Percentiles rank a stretch among this genome's conserved stretches.
Conservation (phyloP, 495 filamentous ascomycete species). For the Podospora comata region DNA sequence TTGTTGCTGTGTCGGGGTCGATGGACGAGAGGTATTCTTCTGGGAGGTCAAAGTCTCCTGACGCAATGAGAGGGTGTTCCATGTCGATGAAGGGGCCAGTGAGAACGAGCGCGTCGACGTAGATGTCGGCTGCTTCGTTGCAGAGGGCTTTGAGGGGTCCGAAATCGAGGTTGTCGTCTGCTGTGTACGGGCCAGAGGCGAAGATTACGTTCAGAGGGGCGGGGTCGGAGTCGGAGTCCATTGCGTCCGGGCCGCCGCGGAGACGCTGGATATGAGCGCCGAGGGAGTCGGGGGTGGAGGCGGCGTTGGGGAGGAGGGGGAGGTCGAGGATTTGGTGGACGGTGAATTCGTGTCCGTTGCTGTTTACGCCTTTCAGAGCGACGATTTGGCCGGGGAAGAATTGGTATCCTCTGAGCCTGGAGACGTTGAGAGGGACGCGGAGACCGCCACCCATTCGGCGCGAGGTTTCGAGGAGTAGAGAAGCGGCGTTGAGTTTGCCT, state of each 20-base stretch:
- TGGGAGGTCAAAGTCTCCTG: constrained; percentile 87
- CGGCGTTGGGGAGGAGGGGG: constrained; percentile 66
- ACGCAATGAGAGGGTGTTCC: constrained; percentile 84
- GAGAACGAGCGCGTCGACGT: constrained; percentile 77
- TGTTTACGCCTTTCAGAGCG: constrained; percentile 80
- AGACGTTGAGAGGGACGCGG: constrained; percentile 75
- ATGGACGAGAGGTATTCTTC: constrained; percentile 51
- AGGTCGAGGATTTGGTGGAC: constrained; percentile 72
- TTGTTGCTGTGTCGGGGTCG: constrained; percentile 72
- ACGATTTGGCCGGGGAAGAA: constrained; percentile 97
- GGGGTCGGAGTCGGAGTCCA: constrained; percentile 52
- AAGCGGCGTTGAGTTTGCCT: constrained; percentile 78
- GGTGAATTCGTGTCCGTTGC: constrained; percentile 77
- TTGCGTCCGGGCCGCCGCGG: constrained; percentile 55
- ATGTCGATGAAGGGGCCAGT: constrained; percentile 85
- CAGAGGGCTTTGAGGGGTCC: constrained; percentile 81
- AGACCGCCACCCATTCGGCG: constrained; percentile 77
- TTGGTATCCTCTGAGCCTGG: constrained; percentile 63
- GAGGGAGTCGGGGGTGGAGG: constrained; percentile 58
- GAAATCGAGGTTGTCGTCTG: constrained; percentile 86
- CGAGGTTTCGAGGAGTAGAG: constrained; percentile 82
- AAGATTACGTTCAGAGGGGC: constrained; percentile 71
- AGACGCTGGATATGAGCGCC: constrained; percentile 64
- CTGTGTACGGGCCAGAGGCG: constrained; percentile 84
- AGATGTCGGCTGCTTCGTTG: constrained; percentile 66